Base-by-base conservation (phyloP, 352 stramenopile species). In the Globisporangium rhizosaccharum region DNA sequence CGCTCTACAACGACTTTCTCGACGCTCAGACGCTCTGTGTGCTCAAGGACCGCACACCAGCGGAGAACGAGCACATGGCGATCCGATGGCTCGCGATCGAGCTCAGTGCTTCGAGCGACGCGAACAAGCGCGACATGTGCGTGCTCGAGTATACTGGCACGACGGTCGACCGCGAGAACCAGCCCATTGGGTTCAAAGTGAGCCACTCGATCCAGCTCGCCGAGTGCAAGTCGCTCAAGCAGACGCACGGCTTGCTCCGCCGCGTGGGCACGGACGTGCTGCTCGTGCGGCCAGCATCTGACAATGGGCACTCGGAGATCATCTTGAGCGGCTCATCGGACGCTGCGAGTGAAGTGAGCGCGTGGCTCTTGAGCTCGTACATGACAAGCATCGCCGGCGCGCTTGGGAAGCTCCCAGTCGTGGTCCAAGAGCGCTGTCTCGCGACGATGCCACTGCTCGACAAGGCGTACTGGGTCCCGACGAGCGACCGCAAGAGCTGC, bases 71-170 rank as follows among this genome's bases (percentile, higher is more conserved):
- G 47, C 79, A 90, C 67, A 62, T 92, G 59, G 72, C 73, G 26
- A 73, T 92, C 23, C 82, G 82, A 2, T 92, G 83, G 83, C 71
- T 88, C 53, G 83, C 81, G 36, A 73, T 84, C 53, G 77, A 83
- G 52, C 56, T 90, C 51, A 72, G 69, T 56, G 79, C 65, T 39
- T 64, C 71, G 56, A 79, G 67, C 37, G 73, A 76, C 26, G 65
- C 75, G 45, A 67, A 81, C 60, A 64, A 76, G 39, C 73, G 79
- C 42, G 83, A 92, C 62, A 82, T 82, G 73, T 88, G 79, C 65
- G 70, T 79, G 44, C 66, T 92, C 47, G 83, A 92, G 65, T 88
- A 79, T 64, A 85, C 81, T 10, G 83, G 82, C 15, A 70, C 85
- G 49, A 79, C 79, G 4, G 57, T 76, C 1, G 83, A 92, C 54